Conservation (phyloP, 768 basidiomycete species). For the Tricholoma flavovirens region DNA sequence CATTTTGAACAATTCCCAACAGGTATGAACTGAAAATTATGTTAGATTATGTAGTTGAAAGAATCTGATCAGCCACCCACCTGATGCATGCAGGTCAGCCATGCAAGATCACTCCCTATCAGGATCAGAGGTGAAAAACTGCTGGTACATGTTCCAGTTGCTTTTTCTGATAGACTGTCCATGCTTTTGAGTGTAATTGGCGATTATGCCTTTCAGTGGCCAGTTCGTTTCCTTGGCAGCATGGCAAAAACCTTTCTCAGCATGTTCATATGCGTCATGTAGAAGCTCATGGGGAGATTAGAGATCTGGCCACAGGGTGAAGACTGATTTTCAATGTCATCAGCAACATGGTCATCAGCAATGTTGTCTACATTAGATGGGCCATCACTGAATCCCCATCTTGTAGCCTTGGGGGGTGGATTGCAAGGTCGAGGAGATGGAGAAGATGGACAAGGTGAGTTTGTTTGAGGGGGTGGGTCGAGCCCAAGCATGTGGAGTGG, state of each 20-base stretch:
- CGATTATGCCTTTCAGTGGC: neutral
- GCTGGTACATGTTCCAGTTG: neutral
- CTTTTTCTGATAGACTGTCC: neutral
- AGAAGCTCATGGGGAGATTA: neutral
- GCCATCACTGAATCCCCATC: neutral
- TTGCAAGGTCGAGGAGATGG: neutral
- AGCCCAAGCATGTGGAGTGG: neutral
- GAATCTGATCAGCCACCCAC: neutral
- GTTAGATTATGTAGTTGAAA: neutral
- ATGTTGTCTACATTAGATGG: neutral
- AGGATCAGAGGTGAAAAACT: neutral
- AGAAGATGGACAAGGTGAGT: neutral
- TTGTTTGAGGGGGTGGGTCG: neutral
- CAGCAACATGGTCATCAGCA: too few species aligned
- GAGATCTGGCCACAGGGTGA: neutral
- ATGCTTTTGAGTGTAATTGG: neutral
- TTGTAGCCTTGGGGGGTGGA: neutral
- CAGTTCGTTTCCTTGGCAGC: neutral
- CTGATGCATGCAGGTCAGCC: neutral
- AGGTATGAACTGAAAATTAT: neutral
- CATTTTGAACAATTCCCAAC: conserved; percentile 1
- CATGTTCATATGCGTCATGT: neutral
- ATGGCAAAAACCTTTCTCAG: neutral
- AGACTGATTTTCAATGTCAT: neutral
- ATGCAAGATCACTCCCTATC: neutral